Percentiles rank a stretch among this genome's conserved stretches.
phyloP scores from a whole-genome alignment of 345 rosid species.

The Brassica nigra region DNA sequence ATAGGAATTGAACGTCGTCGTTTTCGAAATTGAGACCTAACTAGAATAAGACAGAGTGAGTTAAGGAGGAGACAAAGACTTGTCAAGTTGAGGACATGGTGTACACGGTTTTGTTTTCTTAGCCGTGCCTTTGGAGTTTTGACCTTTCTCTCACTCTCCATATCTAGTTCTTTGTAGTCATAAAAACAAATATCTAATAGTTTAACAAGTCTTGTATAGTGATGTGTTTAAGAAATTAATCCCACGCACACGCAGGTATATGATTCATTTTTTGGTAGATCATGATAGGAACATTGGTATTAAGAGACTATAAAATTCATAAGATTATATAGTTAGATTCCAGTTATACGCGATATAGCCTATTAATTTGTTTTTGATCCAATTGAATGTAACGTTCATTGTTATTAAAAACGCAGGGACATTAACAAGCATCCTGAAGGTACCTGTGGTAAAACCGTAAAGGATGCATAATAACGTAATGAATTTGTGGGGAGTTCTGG shows the following conservation, averaged over 20 bases:
- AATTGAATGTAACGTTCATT: neutral
- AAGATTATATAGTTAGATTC: neutral
- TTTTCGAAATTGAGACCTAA: conserved; percentile 7
- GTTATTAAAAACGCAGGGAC: neutral
- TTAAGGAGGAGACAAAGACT: conserved; percentile 65
- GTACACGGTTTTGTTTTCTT: conserved; percentile 48
- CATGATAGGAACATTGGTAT: neutral
- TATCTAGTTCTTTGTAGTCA: neutral
- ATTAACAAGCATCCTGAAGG: neutral
- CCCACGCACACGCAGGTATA: neutral
- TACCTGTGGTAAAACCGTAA: neutral
- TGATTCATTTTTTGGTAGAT: neutral
- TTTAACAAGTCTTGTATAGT: neutral
- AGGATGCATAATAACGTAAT: neutral
- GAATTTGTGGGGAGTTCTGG: neutral
- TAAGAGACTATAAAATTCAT: neutral
- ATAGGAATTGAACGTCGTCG: conserved; percentile 33
- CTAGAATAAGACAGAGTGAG: conserved; percentile 34
- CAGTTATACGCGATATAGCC: neutral
- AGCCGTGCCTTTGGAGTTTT: conserved; percentile 55
- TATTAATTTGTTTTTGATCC: neutral
- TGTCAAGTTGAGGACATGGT: conserved; percentile 55
- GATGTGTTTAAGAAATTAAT: neutral
- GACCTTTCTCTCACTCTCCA: conserved; percentile 45
- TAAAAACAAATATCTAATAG: neutral